These are phyloP conservation scores for Arthrinium phaeospermum DNA, from an alignment of 2,329 filamentous ascomycete genomes.

Conservation along the genomic window DNA sequence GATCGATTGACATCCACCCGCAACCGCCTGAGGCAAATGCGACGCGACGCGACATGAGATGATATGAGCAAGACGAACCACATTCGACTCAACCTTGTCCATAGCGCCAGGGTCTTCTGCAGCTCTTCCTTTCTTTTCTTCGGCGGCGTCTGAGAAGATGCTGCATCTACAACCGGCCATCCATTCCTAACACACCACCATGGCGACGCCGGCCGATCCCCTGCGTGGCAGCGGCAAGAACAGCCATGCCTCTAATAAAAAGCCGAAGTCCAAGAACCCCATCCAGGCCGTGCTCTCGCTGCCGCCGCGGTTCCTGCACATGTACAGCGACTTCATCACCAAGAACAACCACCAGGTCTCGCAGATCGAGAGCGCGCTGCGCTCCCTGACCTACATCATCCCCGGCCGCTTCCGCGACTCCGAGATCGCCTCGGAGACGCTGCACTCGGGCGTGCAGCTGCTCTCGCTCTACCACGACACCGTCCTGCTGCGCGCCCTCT, in stretches of 20 bases:
- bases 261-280: constrained; percentile 28
- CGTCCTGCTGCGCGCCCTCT: constrained; percentile 72
- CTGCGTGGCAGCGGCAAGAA: background rate
- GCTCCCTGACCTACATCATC: constrained; percentile 94
- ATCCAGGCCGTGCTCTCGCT: constrained; percentile 57
- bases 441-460: constrained; percentile 87
- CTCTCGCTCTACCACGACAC: constrained; percentile 93
- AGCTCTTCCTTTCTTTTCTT: background rate
- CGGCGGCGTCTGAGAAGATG: background rate
- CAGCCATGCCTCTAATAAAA: background rate
- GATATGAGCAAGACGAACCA: background rate
- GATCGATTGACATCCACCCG: background rate
- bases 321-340: constrained; percentile 89
- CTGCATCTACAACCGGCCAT: background rate
- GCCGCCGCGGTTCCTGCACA: constrained; percentile 69
- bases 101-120: background rate
- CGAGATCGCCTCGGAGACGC: constrained; percentile 90
- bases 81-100: too few relatives aligned
- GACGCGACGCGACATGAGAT: constrained; percentile 6
- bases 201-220: background rate
- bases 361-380: constrained; percentile 91
- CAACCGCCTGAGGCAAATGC: background rate
- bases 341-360: constrained; percentile 94
- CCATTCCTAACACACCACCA: background rate
- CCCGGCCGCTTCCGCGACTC: constrained; percentile 90